Evolutionary conservation across 2,329 filamentous ascomycete species (phyloP), one percentile per base, ranked within the genome.

Genomic region (Nothophaeocryptopus gaeumannii): DNA sequence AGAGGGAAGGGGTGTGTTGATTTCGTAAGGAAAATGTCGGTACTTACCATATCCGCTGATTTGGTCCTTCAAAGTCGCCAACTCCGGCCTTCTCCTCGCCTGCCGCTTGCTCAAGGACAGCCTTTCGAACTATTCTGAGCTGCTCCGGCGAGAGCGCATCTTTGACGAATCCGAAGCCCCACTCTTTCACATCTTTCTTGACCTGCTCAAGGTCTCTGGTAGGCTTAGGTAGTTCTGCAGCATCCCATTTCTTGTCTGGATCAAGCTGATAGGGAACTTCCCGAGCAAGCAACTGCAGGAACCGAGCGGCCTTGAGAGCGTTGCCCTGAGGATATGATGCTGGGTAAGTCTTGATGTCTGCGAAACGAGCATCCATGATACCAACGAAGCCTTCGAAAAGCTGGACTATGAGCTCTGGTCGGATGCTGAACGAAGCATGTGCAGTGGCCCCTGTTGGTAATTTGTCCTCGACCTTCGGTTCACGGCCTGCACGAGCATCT

Each of bases 161-260:
- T 13, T n/a, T 29, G 3, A 40, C 16, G 20, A n/a, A 40, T 26
- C 39, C 39, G 33, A 42, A 42, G 11, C 39, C 39, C 39, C 29
- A 42, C n/a, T 42, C 39, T 8, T 42, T 42, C 12, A 42, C 39
- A 10, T 42, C 39, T 16, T 31, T 31, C 39, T 42, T 42, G 26
- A 42, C 39, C 33, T 33, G 39, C 16, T 42, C 39, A 9, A 42
- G n/a, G 16, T 42, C 39, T n/a, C 20, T 41, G 8, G 39, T 41
- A 15, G 39, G 39, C 16, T 41, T 41, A 13, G 39, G 39, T n/a
- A 41, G 26, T 5, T 10, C 20, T 10, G 26, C 29, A 14, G 39
- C 29, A 33, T 42, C 39, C 39, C 39, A 42, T 13, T n/a, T 32
- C n/a, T 42, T 14, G 10, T 42, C 15, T 9, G 39, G 39, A 14